Evolutionary conservation across 495 filamentous ascomycete species (phyloP), one percentile per base, ranked within the genome.

Genomic region (Cryomyces minteri): DNA sequence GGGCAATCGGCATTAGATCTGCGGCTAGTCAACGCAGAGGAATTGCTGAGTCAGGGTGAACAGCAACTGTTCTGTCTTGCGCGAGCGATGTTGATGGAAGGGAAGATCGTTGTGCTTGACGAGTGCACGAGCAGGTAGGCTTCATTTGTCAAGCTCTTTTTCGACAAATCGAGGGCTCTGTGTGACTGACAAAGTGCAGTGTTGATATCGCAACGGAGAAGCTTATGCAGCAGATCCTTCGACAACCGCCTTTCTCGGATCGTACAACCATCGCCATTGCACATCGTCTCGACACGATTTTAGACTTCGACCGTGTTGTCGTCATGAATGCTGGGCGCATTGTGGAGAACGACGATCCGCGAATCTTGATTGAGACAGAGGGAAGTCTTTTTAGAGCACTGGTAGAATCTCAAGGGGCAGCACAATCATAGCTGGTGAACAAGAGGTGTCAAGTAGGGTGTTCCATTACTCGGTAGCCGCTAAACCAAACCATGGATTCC

Each of bases 201-300:
- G 72, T 76, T 48, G 72, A 76, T 44, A 66, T 66, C 31, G 65
- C 71, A 48, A 75, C 72, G 14, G 72, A 75, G 45, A 56, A 60
- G 43, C 61, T 62, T 25, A 69, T 76, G 43, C 69, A 72, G 53
- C 52, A 55, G 5, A 61, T 71, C 2, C 50, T 76, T 31, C 61
- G 66, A 6, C 18, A 47, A 33, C 42, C 57, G 52, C 18, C 18
- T 25, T 62, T 62, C 28, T 45, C 48, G 4, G 61, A 55, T n/a
- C 52, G 59, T n/a, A 67, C 64, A 4, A 59, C 62, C 4, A 52
- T 68, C 5, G 59, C 57, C 0, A 59, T 68, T 51, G 64, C 64
- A 38, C 65, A 68, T 54, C 57, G 65, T 25, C 48, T 68, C 28
- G 54, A 55, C 3, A 67, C 62, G 6, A 58, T 68, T 28, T 48